Evolutionary conservation across 2,329 filamentous ascomycete species (phyloP), one percentile per base, ranked within the genome.

Genomic region (Colletotrichum tofieldiae): DNA sequence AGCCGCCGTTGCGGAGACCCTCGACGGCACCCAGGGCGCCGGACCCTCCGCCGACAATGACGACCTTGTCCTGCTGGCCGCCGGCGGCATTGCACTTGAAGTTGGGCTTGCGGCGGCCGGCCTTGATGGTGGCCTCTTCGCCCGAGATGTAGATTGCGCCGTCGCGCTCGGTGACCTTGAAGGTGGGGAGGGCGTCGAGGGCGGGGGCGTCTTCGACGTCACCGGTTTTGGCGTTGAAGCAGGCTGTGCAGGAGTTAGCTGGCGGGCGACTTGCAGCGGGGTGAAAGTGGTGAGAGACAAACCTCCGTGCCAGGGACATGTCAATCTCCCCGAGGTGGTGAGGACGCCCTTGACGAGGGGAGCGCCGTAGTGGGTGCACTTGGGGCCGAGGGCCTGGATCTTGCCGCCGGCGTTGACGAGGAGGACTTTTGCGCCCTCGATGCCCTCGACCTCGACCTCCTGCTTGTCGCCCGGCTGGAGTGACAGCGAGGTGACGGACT

Each of bases 221-320:
- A 65, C 96, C 96, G 7, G 93, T 97, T 67, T 89, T 88, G 74
- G 94, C 91, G 74, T 94, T 96, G 85, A 98, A 99, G 86, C 96
- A 99, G 69, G 96, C 96, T 95, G 75, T 64, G 52, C 9, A 16
- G 7, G 26, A 35, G 18, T 35, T 54, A n/a, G 18, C 4, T 14
- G 5, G 51, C 9, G 18, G 29, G 5, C 12, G 35, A 37, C 35
- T 37, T 37, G 35, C 35, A 37, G 35, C 8, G 7, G 8, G 35
- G 35, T 8, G 8, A 26, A 26, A 41, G 11, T 18, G 29, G 23
- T 29, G 20, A 51, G 5, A 0, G 37, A 81, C 87, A 75, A 81
- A 96, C 94, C 94, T 85, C 96, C 96, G 81, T 98, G 96, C 96
- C 96, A 98, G 4, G 96, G 95, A 81, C 96, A 99, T 8, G 94